Evolutionary conservation across 495 filamentous ascomycete species (phyloP).

Genomic region (Paragyromitra xinjiangensis): DNA sequence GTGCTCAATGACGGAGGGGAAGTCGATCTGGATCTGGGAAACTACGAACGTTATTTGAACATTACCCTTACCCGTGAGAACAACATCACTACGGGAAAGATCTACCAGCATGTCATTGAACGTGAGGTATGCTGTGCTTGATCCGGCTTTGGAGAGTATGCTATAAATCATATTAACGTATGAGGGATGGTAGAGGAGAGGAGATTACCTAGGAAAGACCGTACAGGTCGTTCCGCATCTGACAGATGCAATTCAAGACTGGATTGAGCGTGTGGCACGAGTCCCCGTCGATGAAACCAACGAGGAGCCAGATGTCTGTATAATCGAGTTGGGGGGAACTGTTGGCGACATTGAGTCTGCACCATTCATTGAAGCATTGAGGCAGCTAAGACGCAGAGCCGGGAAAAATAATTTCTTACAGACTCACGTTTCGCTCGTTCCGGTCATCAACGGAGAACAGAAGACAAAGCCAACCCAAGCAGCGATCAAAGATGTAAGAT

Average conservation of each 20-base stretch:
- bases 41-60: conserved; percentile 87
- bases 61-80: conserved; percentile 78
- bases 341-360: conserved; percentile 91
- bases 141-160: neutral
- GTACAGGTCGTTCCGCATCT: conserved; percentile 95
- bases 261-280: conserved; percentile 85
- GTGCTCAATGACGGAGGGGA: conserved; percentile 81
- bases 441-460: conserved; percentile 79
- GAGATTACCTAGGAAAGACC: conserved; percentile 89
- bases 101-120: conserved; percentile 87
- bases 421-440: conserved; percentile 84
- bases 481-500: conserved; percentile 80
- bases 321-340: conserved; percentile 81
- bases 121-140: conserved; percentile 55
- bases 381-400: conserved; percentile 74
- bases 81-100: conserved; percentile 96
- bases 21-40: conserved; percentile 91
- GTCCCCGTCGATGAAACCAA: conserved; percentile 87
- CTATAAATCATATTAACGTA: conserved; percentile 2
- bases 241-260: conserved; percentile 88
- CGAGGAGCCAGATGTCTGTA: conserved; percentile 88
- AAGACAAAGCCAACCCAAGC: conserved; percentile 98
- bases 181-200: conserved; percentile 68
- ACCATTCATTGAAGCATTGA: conserved; percentile 88
- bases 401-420: conserved; percentile 84